Base-by-base conservation (phyloP, 2,329 filamentous ascomycete genomes). In the Diaporthe citri region DNA sequence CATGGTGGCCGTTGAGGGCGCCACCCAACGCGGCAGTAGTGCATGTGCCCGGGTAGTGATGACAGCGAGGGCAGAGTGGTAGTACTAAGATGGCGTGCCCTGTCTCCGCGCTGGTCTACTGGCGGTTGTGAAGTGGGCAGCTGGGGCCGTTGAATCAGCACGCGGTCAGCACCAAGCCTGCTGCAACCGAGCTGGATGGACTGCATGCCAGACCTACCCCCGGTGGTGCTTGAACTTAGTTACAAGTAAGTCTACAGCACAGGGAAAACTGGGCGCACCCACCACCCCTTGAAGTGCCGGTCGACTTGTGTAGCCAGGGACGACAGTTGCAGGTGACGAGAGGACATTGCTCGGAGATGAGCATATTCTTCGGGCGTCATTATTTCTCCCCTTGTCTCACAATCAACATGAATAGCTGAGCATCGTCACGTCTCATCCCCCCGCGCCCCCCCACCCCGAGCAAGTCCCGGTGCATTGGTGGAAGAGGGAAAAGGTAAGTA, bases 111-210 rank as follows among this genome's bases (percentile, higher is more conserved):
- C 28, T 71, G 20, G 41, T 60, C 28, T 36, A n/a, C 31, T 43
- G 69, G 28, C 22, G 22, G 43, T 6, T 25, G 20, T 36, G 62
- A 17, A 17, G 20, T 66, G 62, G 28, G 31, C 28, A 48, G 6
- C 15, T n/a, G 20, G 60, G 17, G 41, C 60, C 36, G 39, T 43
- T 71, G 51, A 71, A 57, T 71, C 36, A 34, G 51, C 52, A 57
- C 31, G 17, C 39, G n/a, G 59, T 64, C 59, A 64, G 59, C 59
- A 64, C 39, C 59, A 46, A 20, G 36, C 39, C 25, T 28, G 36
- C n/a, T 43, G 36, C 39, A 43, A n/a, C 39, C 59, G 59, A 62
- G 59, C 39, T 31, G 59, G 8, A 31, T 20, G 10, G 20, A 10
- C 20, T 20, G 34, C 22, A 20, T 22, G 34, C 12, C 56, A 60